Evolutionary conservation across 208 protist genomes (phyloP).

Genomic region (Acanthamoeba royreba): DNA sequence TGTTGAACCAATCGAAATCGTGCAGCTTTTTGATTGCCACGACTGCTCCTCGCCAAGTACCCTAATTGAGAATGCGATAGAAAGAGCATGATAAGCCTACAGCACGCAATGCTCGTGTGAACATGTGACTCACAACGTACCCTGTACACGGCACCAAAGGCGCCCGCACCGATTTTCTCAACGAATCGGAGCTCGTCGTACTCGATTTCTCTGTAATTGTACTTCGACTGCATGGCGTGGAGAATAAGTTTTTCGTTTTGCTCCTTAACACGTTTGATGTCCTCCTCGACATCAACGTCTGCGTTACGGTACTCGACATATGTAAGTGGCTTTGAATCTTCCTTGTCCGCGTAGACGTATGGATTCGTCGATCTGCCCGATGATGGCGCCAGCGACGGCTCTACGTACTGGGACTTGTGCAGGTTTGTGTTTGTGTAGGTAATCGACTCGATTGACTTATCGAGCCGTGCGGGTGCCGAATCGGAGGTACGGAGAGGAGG

Average conservation of each 20-base stretch:
- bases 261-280: neutral
- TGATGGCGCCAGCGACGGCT: neutral
- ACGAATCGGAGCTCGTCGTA: neutral
- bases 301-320: neutral
- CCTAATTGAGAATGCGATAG: too few species aligned
- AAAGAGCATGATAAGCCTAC: neutral
- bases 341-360: neutral
- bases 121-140: neutral
- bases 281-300: neutral
- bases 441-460: neutral
- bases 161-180: neutral
- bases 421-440: too few species aligned
- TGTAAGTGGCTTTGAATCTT: neutral
- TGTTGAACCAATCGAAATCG: slow-evolving; percentile 25
- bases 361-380: neutral
- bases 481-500: too few species aligned
- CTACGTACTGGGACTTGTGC: too few species aligned
- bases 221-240: neutral
- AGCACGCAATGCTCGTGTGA: neutral
- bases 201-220: neutral
- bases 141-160: neutral
- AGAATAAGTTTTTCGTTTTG: neutral
- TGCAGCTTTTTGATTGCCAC: slow-evolving; percentile 4
- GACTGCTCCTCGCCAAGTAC: neutral
- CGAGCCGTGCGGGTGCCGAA: neutral